Base-by-base conservation (phyloP, 306 rosid genomes). In the Dalbergia cochinchinensis region DNA sequence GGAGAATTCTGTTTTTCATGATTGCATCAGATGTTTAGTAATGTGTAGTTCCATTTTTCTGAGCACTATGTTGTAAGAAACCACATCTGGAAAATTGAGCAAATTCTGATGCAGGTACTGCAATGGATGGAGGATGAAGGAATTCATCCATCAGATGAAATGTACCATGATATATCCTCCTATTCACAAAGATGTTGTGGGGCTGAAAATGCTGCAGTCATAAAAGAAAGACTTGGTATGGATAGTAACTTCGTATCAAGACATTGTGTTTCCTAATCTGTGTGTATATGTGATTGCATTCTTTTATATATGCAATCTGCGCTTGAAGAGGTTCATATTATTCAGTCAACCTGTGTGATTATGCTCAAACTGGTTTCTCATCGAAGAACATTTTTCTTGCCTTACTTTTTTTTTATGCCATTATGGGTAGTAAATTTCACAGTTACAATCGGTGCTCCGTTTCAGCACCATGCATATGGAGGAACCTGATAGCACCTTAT, bases 81-180 rank as follows among this genome's bases (percentile, higher is more conserved):
- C 12, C 42, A 51, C 15, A 55, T 55, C 61, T 45, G 78, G 22
- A 77, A 73, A 77, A 77, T 62, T 42, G 55, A 51, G 59, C 39
- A 51, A 75, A 47, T 44, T 68, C 54, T 77, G 31, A n/a, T 35
- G 70, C 87, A 92, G 98, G 97, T 92, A 39, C 81, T 94, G 80
- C 89, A 90, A 48, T 94, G 99, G 99, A 94, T 94, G 99, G 89
- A 85, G 77, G 99, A 92, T 77, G 89, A 92, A 0, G 94, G 97
- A 81, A 76, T 92, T 83, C 88, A 73, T 78, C 99, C 99, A 51
- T 86, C 97, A 16, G 50, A 82, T 54, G 87, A 33, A 77, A 94
- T 94, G 97, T 91, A 86, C 66, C 65, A 26, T 26, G 91, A 92
- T 84, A 88, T 94, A 76, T 83, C 86, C 70, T 87, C 78, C 85